These are phyloP conservation scores for Elsinoe arachidis DNA, from an alignment of 2,329 filamentous ascomycete genomes.

Conservation along the genomic window DNA sequence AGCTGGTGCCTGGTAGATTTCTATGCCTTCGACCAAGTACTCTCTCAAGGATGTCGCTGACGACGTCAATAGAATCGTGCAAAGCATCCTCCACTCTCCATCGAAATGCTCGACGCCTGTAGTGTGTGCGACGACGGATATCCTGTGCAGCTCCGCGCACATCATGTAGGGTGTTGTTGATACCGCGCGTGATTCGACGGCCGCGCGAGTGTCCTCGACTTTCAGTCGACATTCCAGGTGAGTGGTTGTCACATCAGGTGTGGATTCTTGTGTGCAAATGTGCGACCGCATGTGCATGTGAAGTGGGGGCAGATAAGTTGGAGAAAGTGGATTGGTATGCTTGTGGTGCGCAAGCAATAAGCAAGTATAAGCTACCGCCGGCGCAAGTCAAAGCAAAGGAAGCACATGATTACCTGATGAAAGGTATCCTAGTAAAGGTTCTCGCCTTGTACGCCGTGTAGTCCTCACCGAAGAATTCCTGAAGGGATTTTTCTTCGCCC, in stretches of 20 bases:
- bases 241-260: neutral
- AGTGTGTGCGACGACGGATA: neutral
- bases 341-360: neutral
- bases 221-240: neutral
- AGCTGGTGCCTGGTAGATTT: too few relatives aligned
- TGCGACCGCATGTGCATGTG: neutral
- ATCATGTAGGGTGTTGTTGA: neutral
- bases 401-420: slow-evolving; percentile 40
- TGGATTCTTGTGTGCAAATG: neutral
- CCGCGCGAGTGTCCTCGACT: neutral
- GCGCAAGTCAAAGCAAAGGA: neutral
- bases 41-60: too few relatives aligned
- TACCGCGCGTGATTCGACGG: neutral
- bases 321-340: neutral
- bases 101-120: neutral
- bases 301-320: too few relatives aligned
- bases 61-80: too few relatives aligned
- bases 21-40: too few relatives aligned
- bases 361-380: neutral
- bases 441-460: slow-evolving; percentile 65
- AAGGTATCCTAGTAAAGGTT: slow-evolving; percentile 73
- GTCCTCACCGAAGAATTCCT: slow-evolving; percentile 75
- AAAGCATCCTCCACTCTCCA: neutral
- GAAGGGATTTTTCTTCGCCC: slow-evolving; percentile 67
- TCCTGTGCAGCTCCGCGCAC: neutral